Evolutionary conservation across 1,284 basidiomycete species (phyloP).

Genomic region (Inonotus hispidus): DNA sequence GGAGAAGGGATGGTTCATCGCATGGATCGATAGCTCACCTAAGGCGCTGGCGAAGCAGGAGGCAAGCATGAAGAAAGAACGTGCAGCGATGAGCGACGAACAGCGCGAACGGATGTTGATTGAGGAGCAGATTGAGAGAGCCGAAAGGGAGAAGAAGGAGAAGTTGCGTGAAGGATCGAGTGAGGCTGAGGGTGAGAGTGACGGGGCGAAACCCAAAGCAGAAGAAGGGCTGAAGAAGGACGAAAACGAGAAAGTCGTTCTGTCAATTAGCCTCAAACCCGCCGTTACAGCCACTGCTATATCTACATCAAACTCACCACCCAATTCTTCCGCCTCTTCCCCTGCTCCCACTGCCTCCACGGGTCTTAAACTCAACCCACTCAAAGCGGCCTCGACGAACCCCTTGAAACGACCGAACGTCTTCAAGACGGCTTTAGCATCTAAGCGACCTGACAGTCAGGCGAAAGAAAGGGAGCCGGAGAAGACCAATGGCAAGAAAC

Average conservation of each 20-base stretch:
- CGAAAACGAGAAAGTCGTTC: slow-evolving; percentile 69
- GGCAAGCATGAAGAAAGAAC: slow-evolving; percentile 88
- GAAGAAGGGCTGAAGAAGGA: slow-evolving; percentile 67
- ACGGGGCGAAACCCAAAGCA: slow-evolving; percentile 24
- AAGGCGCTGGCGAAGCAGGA: slow-evolving; percentile 89
- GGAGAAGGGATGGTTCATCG: slow-evolving; percentile 95
- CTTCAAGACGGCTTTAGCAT: slow-evolving; percentile 48
- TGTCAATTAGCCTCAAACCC: slow-evolving; percentile 61
- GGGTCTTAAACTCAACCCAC: slow-evolving; percentile 37
- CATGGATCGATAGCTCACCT: slow-evolving; percentile 96
- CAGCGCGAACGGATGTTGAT: slow-evolving; percentile 88
- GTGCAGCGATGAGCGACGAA: slow-evolving; percentile 89
- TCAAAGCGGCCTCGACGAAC: slow-evolving; percentile 39
- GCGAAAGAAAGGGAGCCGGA: slow-evolving; percentile 33
- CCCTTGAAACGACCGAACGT: slow-evolving; percentile 69
- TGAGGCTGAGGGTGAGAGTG: slow-evolving; percentile 16
- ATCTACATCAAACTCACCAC: slow-evolving; percentile 25
- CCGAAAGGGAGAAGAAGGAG: slow-evolving; percentile 35
- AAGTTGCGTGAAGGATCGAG: slow-evolving; percentile 18
- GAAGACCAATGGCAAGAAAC: slow-evolving; percentile 37
- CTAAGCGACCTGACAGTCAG: slow-evolving; percentile 26
- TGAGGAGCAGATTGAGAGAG: slow-evolving; percentile 91
- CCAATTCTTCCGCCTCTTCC: slow-evolving; percentile 1
- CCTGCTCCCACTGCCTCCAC: background rate
- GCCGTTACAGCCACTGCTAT: slow-evolving; percentile 27